A percentile compares a stretch with the other conserved stretches of the same genome.
Evolutionary conservation across 306 rosid genomes (phyloP).

Genomic region (Quercus ilex): DNA sequence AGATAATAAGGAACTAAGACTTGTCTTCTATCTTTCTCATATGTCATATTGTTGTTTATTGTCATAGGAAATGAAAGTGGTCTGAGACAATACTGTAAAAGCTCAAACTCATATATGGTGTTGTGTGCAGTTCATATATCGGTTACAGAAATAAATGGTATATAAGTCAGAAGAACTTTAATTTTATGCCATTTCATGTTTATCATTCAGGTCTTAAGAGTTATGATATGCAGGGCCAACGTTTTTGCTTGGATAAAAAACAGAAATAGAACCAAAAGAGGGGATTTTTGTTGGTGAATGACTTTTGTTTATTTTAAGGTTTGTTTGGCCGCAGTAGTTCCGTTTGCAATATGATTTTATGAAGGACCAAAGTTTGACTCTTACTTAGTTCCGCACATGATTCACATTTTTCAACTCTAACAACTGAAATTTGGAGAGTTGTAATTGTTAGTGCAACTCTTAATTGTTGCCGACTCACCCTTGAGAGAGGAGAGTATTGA

Average conservation of each 20-base stretch:
- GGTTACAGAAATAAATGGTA: constrained; percentile 51
- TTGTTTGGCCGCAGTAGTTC: constrained; percentile 1
- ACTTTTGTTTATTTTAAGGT: neutral
- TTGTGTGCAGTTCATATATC: constrained; percentile 62
- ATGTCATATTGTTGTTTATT: constrained; percentile 43
- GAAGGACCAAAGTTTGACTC: neutral
- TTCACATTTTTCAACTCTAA: neutral
- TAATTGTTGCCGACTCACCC: no score
- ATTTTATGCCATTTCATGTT: constrained; percentile 12
- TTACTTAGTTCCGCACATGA: neutral
- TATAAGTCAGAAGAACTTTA: constrained; percentile 27
- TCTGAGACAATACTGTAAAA: constrained; percentile 87
- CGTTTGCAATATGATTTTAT: neutral
- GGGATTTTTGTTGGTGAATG: neutral
- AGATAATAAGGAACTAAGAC: constrained; percentile 64
- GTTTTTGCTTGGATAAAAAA: neutral
- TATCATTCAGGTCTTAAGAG: constrained; percentile 11
- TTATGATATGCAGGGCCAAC: constrained; percentile 11
- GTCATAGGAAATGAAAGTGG: constrained; percentile 67
- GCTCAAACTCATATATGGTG: constrained; percentile 52
- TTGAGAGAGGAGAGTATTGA: no score
- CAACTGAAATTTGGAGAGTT: no score
- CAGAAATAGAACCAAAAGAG: neutral
- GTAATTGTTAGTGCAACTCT: no score
- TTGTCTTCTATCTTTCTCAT: constrained; percentile 45